A percentile compares a stretch with the other conserved stretches of the same genome.
Evolutionary conservation across 169 alveolate species (phyloP).

Genomic region (Cryptosporidium baileyi): DNA sequence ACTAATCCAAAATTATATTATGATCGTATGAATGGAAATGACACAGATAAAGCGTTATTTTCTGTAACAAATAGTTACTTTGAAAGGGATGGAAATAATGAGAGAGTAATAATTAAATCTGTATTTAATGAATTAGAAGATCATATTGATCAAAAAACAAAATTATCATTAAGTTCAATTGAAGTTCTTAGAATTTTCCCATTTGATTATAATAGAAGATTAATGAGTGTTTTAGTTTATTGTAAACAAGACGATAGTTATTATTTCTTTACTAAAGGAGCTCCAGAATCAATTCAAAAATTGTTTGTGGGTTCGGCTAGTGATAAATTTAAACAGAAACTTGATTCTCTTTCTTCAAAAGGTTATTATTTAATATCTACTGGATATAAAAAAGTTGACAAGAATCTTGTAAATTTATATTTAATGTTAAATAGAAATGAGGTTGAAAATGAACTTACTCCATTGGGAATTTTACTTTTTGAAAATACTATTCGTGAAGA

Average conservation of each 20-base stretch:
- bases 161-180: background rate
- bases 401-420: background rate
- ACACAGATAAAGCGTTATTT: slow-evolving; percentile 52
- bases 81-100: background rate
- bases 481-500: slow-evolving; percentile 33
- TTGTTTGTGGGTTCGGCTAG: background rate
- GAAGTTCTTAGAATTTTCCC: slow-evolving; percentile 61
- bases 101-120: slow-evolving; percentile 1
- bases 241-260: slow-evolving; percentile 4
- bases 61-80: slow-evolving; percentile 53
- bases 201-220: slow-evolving; percentile 46
- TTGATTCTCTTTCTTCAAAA: slow-evolving; percentile 28
- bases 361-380: slow-evolving; percentile 36
- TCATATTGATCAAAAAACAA: background rate
- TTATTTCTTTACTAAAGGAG: slow-evolving; percentile 54
- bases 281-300: slow-evolving; percentile 36
- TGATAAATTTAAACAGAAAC: background rate
- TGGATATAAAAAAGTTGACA: slow-evolving; percentile 16
- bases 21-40: slow-evolving; percentile 32
- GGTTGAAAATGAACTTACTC: slow-evolving; percentile 24
- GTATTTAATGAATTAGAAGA: background rate
- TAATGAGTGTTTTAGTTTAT: slow-evolving; percentile 42
- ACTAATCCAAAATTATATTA: background rate
- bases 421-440: slow-evolving; percentile 27
- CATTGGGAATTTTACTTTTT: slow-evolving; percentile 24